Percentiles rank a stretch among this genome's conserved stretches.
phyloP scores from a whole-genome alignment of 345 rosid species.

The Rubroshorea leprosula region DNA sequence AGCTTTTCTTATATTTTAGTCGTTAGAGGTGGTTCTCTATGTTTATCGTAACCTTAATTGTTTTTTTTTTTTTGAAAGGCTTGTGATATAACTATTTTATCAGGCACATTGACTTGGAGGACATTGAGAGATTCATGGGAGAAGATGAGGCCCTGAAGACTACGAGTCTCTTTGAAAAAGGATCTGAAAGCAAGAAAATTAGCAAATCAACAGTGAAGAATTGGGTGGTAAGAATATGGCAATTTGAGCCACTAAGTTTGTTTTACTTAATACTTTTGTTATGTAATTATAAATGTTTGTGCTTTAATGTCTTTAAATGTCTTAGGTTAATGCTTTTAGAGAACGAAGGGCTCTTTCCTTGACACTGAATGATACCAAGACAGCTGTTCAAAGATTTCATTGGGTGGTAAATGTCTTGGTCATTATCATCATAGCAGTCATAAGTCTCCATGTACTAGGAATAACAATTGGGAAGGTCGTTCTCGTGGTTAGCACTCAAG shows the following conservation, averaged over 20 bases:
- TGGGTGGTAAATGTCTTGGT: constrained; percentile 44
- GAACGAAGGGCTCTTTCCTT: constrained; percentile 85
- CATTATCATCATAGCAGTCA: constrained; percentile 44
- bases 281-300: background rate
- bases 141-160: constrained; percentile 70
- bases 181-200: constrained; percentile 50
- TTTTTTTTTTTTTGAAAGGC: too few species aligned
- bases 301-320: constrained; percentile 3
- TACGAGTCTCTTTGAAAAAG: constrained; percentile 43
- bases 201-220: constrained; percentile 68
- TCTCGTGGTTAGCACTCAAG: constrained; percentile 75
- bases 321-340: constrained; percentile 77
- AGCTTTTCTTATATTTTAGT: background rate
- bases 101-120: constrained; percentile 66
- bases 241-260: background rate
- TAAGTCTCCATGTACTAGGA: constrained; percentile 74
- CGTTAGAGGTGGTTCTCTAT: background rate
- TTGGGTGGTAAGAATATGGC: constrained; percentile 72
- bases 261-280: background rate
- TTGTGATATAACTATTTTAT: constrained; percentile 6
- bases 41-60: too few species aligned
- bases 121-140: constrained; percentile 58
- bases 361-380: constrained; percentile 85
- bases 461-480: constrained; percentile 71
- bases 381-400: constrained; percentile 90